phyloP scores from a whole-genome alignment of 768 basidiomycete species.

The Suillus sp. region DNA sequence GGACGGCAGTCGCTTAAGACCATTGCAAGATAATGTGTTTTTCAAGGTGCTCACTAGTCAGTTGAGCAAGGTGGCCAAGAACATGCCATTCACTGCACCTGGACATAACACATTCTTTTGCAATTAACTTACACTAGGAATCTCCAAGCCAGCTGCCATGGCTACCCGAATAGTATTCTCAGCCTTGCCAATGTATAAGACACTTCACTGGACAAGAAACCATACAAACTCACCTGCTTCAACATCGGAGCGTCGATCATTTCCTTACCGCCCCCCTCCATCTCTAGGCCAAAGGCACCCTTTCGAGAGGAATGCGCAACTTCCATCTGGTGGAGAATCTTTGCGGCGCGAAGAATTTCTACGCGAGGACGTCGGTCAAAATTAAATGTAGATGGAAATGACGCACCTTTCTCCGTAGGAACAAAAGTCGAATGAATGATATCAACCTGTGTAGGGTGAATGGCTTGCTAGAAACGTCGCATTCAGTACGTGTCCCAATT shows the following conservation, averaged over 20 bases:
- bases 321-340: slow-evolving; percentile 69
- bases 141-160: slow-evolving; percentile 52
- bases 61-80: background rate
- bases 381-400: background rate
- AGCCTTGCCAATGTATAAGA: slow-evolving; percentile 36
- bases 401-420: slow-evolving; percentile 66
- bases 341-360: slow-evolving; percentile 80
- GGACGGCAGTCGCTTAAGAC: background rate
- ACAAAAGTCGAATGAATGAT: slow-evolving; percentile 79
- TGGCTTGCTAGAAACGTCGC: slow-evolving; percentile 74
- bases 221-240: slow-evolving; percentile 57
- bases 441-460: slow-evolving; percentile 84
- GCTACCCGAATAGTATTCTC: slow-evolving; percentile 56
- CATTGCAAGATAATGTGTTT: background rate
- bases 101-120: background rate
- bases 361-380: slow-evolving; percentile 7
- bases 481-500: slow-evolving; percentile 8
- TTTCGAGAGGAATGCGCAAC: slow-evolving; percentile 50
- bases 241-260: slow-evolving; percentile 96
- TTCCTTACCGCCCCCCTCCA: slow-evolving; percentile 55
- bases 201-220: background rate
- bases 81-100: background rate
- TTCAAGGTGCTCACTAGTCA: background rate
- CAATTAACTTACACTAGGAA: slow-evolving; percentile 44
- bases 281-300: slow-evolving; percentile 77